Conservation (phyloP, 1,284 basidiomycete species). For the Filobasidium uniguttulatum region DNA sequence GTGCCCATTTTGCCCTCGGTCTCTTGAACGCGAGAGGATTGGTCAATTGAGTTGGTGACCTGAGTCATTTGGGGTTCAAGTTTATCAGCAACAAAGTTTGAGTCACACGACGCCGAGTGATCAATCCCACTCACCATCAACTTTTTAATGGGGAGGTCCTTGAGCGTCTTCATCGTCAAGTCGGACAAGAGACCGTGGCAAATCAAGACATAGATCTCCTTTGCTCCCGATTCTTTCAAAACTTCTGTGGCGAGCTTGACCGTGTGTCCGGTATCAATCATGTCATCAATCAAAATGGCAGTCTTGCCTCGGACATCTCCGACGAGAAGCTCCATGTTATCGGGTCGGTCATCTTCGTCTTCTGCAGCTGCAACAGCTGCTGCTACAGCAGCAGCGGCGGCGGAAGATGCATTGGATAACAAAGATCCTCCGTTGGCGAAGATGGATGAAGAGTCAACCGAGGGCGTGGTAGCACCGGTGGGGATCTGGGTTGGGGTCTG, state of each 20-base stretch:
- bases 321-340: constrained; percentile 82
- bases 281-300: constrained; percentile 92
- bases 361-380: constrained; percentile 22
- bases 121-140: constrained; percentile 57
- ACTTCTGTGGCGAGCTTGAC: constrained; percentile 72
- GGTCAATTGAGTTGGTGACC: constrained; percentile 68
- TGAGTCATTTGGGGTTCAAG: too few relatives aligned
- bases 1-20: constrained; percentile 40
- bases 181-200: constrained; percentile 88
- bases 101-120: constrained; percentile 8
- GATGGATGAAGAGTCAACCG: too few relatives aligned
- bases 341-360: constrained; percentile 40
- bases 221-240: constrained; percentile 75
- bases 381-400: constrained; percentile 21
- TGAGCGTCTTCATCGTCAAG: constrained; percentile 60
- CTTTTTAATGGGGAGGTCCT: constrained; percentile 65
- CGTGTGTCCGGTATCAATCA: constrained; percentile 91
- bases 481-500: too few relatives aligned
- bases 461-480: too few relatives aligned
- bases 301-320: constrained; percentile 87
- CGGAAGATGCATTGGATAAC: too few relatives aligned
- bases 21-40: constrained; percentile 42
- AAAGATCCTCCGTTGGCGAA: too few relatives aligned
- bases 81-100: background rate
- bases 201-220: constrained; percentile 73